These are phyloP conservation scores for Diaporthe humulicola DNA, from an alignment of 2,329 filamentous ascomycete genomes.

Conservation along the genomic window DNA sequence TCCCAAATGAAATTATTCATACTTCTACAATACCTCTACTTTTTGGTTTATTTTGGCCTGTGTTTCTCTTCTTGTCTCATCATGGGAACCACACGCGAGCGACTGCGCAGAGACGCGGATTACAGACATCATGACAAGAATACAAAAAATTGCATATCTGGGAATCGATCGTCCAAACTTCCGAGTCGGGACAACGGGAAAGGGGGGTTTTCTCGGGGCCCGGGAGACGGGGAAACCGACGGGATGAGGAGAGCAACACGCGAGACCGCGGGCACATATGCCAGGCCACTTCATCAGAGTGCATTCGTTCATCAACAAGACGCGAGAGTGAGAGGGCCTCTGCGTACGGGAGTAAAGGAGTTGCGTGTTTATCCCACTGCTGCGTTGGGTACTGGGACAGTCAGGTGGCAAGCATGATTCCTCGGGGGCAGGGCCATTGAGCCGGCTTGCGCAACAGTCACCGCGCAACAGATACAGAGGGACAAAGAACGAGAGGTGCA, in stretches of 20 bases:
- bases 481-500: background rate
- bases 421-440: background rate
- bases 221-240: background rate
- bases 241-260: background rate
- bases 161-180: background rate
- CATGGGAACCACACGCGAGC: conserved; percentile 4
- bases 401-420: background rate
- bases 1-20: conserved; percentile 34
- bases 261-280: background rate
- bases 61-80: conserved; percentile 1
- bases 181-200: conserved; percentile 1
- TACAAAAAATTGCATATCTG: conserved; percentile 21
- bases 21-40: conserved; percentile 18
- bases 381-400: background rate
- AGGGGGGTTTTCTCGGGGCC: background rate
- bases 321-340: background rate
- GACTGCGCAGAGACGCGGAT: conserved; percentile 16
- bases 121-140: conserved; percentile 26
- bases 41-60: background rate
- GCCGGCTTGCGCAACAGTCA: background rate
- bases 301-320: background rate
- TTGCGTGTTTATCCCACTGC: background rate
- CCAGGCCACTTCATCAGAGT: background rate
- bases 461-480: background rate
- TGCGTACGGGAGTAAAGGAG: conserved; percentile 12